Base-by-base conservation (phyloP, 805 yeast species). In the Kodamaea neixiangensis region DNA sequence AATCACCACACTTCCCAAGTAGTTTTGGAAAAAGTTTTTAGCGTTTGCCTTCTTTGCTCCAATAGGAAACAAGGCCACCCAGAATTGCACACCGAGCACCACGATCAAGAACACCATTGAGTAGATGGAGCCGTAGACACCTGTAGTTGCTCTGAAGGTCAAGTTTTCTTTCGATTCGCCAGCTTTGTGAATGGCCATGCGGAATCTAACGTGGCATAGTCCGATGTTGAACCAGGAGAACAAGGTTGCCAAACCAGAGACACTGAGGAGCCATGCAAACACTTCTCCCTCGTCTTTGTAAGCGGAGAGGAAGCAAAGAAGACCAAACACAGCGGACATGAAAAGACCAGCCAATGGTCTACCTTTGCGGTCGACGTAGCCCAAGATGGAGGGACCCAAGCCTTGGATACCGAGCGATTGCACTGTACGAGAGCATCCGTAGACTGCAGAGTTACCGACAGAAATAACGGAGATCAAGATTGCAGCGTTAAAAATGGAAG, bases 161-260 rank as follows among this genome's bases (percentile, higher is more conserved):
- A 65, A 53, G 41, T 64, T 67, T 17, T 50, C 45, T 5, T 57
- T 55, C 17, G 54, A 43, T 37, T 64, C 50, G 31, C 54, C 52
- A 53, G 70, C 75, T 7, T 51, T 51, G 31, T 54, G 59, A 58
- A 68, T 53, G 1, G 68, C 74, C 55, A 59, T 47, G 56, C 75
- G 63, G 49, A 67, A 69, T 49, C 73, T 54, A 31, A 67, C 53
- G 48, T 64, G 72, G n/a, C 69, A 62, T n/a, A 62, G 61, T 15
- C 64, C 58, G 45, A 69, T 63, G 48, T 67, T 64, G 50, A 68
- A 67, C 73, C 73, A 70, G 21, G 69, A 63, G 55, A 70, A 68
- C 15, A 69, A 53, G 17, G 73, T 68, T 0, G 73, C 68, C 38
- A 70, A 55, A n/a, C 73, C 74, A 9, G 67, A 61, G 25, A 69